phyloP scores from a whole-genome alignment of 2,329 filamentous ascomycete genomes.

The Claviceps capensis region DNA sequence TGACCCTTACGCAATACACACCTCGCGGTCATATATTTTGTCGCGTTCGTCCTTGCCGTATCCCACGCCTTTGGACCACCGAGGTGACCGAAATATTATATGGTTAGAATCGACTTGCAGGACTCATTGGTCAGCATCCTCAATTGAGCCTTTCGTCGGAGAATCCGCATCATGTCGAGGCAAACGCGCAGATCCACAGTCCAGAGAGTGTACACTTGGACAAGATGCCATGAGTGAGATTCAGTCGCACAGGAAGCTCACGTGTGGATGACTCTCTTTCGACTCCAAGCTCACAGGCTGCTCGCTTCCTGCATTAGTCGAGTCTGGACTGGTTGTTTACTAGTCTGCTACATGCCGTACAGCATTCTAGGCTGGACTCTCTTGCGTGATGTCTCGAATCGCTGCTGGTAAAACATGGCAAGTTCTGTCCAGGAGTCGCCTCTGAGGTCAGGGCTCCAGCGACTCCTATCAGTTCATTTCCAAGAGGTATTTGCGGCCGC shows the following conservation, averaged over 20 bases:
- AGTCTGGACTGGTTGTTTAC: slow-evolving; percentile 1
- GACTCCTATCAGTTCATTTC: neutral
- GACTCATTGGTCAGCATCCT: neutral
- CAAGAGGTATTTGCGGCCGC: slow-evolving; percentile 1
- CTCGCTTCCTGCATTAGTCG: slow-evolving; percentile 1
- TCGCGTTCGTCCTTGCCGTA: too few relatives aligned
- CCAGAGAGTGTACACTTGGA: neutral
- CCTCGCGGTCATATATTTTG: neutral
- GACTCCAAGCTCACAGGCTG: neutral
- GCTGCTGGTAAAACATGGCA: slow-evolving; percentile 2
- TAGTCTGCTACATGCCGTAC: neutral
- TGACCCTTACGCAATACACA: neutral
- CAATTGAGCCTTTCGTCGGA: neutral
- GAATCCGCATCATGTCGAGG: neutral
- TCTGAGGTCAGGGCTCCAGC: slow-evolving; percentile 8
- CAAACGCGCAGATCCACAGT: neutral
- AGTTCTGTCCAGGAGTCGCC: slow-evolving; percentile 3
- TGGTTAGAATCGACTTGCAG: too few relatives aligned
- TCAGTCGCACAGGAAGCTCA: neutral
- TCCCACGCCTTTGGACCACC: too few relatives aligned
- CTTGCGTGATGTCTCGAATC: slow-evolving; percentile 1
- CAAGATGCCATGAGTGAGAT: neutral
- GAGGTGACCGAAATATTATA: too few relatives aligned
- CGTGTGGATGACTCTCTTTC: neutral
- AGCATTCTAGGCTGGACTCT: neutral